Evolutionary conservation across 2,329 filamentous ascomycete genomes (phyloP).

Genomic region (Ambrosiella xylebori): DNA sequence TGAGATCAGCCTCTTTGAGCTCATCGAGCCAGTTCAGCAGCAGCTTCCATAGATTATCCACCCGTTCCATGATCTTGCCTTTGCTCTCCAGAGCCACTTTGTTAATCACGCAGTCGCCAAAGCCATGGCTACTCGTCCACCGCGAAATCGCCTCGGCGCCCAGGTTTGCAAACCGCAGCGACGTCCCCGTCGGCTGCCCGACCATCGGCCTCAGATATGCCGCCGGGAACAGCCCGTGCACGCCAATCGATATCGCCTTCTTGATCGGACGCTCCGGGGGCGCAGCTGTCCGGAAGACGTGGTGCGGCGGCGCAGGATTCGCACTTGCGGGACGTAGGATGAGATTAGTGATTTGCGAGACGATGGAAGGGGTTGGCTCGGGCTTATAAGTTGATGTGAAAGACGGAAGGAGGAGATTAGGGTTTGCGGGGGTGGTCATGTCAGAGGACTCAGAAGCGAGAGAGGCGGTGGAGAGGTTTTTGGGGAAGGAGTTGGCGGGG

Average conservation of each 20-base stretch:
- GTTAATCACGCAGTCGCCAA: conserved; percentile 64
- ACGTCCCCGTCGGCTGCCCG: conserved; percentile 89
- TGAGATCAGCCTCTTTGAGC: conserved; percentile 71
- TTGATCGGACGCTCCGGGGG: conserved; percentile 46
- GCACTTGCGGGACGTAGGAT: conserved; percentile 33
- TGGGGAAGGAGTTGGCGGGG: background rate
- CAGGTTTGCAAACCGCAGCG: conserved; percentile 78
- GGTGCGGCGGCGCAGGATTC: conserved; percentile 38
- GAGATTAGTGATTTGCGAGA: conserved; percentile 47
- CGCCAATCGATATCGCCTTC: conserved; percentile 79
- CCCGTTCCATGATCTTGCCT: conserved; percentile 74
- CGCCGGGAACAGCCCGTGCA: conserved; percentile 88
- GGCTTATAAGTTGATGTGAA: conserved; percentile 51
- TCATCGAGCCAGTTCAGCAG: conserved; percentile 89
- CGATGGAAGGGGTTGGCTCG: conserved; percentile 49
- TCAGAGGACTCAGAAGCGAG: conserved; percentile 5
- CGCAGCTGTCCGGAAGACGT: conserved; percentile 55
- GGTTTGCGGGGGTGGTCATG: conserved; percentile 19
- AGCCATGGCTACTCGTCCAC: conserved; percentile 63
- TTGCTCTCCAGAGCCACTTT: conserved; percentile 92
- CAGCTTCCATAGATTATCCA: conserved; percentile 86
- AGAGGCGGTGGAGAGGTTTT: background rate
- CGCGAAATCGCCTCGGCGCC: conserved; percentile 67
- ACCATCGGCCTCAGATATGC: conserved; percentile 76
- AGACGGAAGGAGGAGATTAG: conserved; percentile 52